phyloP scores from a whole-genome alignment of 306 rosid genomes.

The Pueraria montana region DNA sequence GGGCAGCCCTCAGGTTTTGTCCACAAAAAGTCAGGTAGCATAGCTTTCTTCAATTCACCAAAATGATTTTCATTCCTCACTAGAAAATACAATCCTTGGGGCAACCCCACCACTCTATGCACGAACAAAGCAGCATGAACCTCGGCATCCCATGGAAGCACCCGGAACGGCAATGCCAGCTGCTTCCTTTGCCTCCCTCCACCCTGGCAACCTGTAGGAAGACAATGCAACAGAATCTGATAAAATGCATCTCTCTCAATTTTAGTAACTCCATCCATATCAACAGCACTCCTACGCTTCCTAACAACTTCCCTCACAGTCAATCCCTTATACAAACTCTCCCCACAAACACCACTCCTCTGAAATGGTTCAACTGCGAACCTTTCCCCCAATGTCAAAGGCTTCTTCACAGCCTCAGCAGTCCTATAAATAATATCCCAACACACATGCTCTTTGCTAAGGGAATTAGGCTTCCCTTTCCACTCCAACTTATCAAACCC shows the following conservation, averaged over 20 bases:
- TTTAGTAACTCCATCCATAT: constrained; percentile 83
- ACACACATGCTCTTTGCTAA: constrained; percentile 89
- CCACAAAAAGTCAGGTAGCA: constrained; percentile 76
- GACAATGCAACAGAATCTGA: constrained; percentile 86
- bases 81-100: constrained; percentile 82
- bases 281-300: constrained; percentile 95
- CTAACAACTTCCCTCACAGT: constrained; percentile 80
- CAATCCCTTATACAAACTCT: constrained; percentile 61
- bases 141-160: constrained; percentile 90
- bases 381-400: constrained; percentile 51
- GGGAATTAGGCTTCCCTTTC: constrained; percentile 82
- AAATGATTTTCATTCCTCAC: constrained; percentile 88
- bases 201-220: constrained; percentile 79
- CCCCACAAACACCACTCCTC: constrained; percentile 67
- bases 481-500: constrained; percentile 71
- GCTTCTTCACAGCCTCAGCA: constrained; percentile 79
- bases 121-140: constrained; percentile 94
- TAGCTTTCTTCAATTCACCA: constrained; percentile 72
- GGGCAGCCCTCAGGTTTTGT: constrained; percentile 88
- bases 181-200: constrained; percentile 67
- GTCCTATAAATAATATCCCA: constrained; percentile 91
- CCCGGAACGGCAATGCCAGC: constrained; percentile 74
- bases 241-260: constrained; percentile 79
- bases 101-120: constrained; percentile 86
- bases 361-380: constrained; percentile 65